phyloP scores from a whole-genome alignment of 2,329 filamentous ascomycete genomes.

The Trichoderma sp. region DNA sequence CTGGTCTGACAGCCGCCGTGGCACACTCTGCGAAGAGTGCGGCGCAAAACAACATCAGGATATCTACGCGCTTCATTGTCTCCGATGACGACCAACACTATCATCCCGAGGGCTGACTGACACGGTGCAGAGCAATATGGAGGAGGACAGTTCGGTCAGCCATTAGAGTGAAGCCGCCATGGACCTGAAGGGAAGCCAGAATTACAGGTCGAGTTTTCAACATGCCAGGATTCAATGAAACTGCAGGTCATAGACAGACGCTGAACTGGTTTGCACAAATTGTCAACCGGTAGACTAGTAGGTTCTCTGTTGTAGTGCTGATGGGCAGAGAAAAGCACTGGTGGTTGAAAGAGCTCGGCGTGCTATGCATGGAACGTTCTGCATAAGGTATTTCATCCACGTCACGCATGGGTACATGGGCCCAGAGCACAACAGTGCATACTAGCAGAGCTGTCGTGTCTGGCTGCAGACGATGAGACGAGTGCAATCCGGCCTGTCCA shows the following conservation, averaged over 20 bases:
- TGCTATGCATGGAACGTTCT: neutral
- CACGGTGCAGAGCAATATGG: neutral
- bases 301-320: neutral
- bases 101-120: neutral
- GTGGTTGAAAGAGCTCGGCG: neutral
- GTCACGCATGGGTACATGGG: neutral
- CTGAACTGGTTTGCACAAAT: neutral
- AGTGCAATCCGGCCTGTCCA: neutral
- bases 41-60: conserved; percentile 31
- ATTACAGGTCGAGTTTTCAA: neutral
- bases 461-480: neutral
- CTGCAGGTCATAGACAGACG: neutral
- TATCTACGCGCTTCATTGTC: conserved; percentile 31
- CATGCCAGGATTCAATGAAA: neutral
- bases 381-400: neutral
- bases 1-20: conserved; percentile 28
- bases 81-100: neutral
- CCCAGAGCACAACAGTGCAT: neutral
- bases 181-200: neutral
- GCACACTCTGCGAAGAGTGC: conserved; percentile 27
- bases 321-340: neutral
- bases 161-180: neutral
- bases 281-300: neutral
- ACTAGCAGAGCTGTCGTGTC: neutral
- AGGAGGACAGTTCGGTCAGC: neutral